These are phyloP conservation scores for Bipolaris cookei DNA, from an alignment of 2,329 filamentous ascomycete species.

Conservation along the genomic window DNA sequence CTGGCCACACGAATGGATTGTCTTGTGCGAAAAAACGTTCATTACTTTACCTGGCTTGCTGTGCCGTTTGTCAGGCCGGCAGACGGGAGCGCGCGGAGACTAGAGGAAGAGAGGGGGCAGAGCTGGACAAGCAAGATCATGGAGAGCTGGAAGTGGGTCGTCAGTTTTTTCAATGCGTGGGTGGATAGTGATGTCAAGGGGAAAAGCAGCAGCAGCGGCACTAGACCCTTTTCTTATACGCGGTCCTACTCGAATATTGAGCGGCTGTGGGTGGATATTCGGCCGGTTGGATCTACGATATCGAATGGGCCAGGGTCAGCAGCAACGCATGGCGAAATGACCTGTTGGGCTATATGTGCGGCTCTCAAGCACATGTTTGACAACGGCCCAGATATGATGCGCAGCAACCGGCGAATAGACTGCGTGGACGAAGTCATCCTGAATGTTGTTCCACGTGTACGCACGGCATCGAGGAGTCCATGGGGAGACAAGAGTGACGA, in stretches of 20 bases:
- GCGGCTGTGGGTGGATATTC: constrained; percentile 41
- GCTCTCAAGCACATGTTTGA: constrained; percentile 40
- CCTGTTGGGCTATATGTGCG: constrained; percentile 46
- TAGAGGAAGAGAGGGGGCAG: background rate
- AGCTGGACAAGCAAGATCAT: constrained; percentile 11
- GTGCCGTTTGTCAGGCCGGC: constrained; percentile 37
- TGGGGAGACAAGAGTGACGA: background rate
- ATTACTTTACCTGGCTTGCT: constrained; percentile 43
- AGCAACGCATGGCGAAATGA: constrained; percentile 29
- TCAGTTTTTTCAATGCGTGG: constrained; percentile 16
- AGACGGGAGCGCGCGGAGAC: background rate
- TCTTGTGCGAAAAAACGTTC: constrained; percentile 36
- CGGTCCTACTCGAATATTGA: constrained; percentile 27
- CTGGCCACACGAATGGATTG: constrained; percentile 39
- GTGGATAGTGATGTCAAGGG: constrained; percentile 12
- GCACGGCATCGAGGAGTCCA: background rate
- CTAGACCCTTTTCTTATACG: no score
- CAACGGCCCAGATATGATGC: constrained; percentile 30
- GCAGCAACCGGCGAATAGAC: constrained; percentile 15
- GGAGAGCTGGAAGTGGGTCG: constrained; percentile 27
- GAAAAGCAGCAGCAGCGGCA: background rate
- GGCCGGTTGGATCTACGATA: constrained; percentile 30
- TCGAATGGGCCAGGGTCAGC: constrained; percentile 27
- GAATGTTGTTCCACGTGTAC: constrained; percentile 37
- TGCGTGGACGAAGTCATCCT: constrained; percentile 41